phyloP scores from a whole-genome alignment of 345 rosid genomes.

The Eucalyptus cloeziana region DNA sequence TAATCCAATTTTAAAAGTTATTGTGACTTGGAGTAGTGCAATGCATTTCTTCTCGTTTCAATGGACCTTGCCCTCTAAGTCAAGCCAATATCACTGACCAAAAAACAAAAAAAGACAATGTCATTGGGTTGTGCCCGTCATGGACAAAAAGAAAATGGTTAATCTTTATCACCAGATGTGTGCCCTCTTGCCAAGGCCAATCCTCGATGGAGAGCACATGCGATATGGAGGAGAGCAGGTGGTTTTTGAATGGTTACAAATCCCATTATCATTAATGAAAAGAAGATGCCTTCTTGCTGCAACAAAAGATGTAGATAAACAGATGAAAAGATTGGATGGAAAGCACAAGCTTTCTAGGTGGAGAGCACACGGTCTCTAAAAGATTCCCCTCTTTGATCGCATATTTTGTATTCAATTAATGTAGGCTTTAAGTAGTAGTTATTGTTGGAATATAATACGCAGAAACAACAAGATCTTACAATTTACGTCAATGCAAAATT shows the following conservation, averaged over 20 bases:
- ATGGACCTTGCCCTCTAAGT: not conserved
- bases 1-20: not conserved
- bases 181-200: not conserved
- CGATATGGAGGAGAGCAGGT: fast-evolving
- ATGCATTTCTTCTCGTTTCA: not conserved
- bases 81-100: not conserved
- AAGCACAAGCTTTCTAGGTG: not conserved
- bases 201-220: not conserved
- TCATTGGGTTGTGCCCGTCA: not conserved
- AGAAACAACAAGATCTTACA: too few relatives aligned
- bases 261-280: fast-evolving
- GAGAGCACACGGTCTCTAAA: not conserved
- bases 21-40: not conserved
- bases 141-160: not conserved
- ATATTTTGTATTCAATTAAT: not conserved
- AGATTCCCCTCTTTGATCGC: not conserved
- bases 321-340: not conserved
- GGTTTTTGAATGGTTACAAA: too few relatives aligned
- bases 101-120: too few relatives aligned
- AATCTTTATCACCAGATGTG: not conserved
- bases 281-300: not conserved
- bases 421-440: not conserved
- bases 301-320: not conserved
- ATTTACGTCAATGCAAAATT: too few relatives aligned
- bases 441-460: too few relatives aligned